Base-by-base conservation (phyloP, 192 early-diverging fungal genomes). In the Kappamyces sp. region DNA sequence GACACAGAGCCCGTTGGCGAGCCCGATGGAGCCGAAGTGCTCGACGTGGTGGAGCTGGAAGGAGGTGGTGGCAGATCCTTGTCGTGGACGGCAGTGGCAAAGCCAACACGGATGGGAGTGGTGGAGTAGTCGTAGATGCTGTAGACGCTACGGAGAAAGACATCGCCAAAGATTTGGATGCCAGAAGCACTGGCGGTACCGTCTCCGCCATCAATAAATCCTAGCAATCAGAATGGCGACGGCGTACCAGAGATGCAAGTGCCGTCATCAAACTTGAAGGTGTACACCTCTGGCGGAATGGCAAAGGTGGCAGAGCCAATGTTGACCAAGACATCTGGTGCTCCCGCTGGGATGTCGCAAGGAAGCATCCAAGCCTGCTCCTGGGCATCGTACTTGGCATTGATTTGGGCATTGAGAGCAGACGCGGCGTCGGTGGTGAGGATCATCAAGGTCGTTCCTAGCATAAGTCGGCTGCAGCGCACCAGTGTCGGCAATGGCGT, bases 281-380 rank as follows among this genome's bases (percentile, higher is more conserved):
- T 38, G 53, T 59, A 71, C 41, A 63, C 64, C 34, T 14, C 4
- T 2, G 67, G 57, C 3, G 69, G 61, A 52, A 71, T 59, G 3
- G 14, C 4, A 49, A 59, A 71, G 12, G 41, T 22, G 7, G 15
- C 45, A 34, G 67, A 66, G 35, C 46, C 63, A 36, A 71, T 33
- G 37, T 5, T 65, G 45, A 71, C 66, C 41, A 43, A 39, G 22
- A 71, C 1, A 41, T n/a, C 43, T 29, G 69, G 69, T 6, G 38
- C 50, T 7, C 1, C 54, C 0, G 31, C 22, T 22, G 54, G 32
- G 0, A 33, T 45, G 31, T 9, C 12, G 59, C 69, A 71, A 38
- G 40, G 22, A 22, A 22, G 22, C 22, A 22, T 22, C 22, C 22
- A 22, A 22, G 22, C 22, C 0, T 22, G 22, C n/a, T n/a, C n/a